A percentile compares a stretch with the other conserved stretches of the same genome.
Conservation (phyloP, 345 rosid genomes). For the Gynandropsis gynandra region DNA sequence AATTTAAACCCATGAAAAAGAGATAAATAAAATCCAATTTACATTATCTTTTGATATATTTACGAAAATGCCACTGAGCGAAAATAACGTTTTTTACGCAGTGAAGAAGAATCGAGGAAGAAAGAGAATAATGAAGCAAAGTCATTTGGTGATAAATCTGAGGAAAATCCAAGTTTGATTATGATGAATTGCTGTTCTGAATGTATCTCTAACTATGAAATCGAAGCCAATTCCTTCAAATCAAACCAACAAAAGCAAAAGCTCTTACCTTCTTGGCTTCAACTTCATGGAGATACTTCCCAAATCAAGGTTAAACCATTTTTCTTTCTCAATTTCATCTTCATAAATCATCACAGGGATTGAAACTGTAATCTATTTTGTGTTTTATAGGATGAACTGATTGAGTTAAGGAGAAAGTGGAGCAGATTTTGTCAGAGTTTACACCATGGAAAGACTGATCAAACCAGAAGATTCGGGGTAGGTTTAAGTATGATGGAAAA, state of each 20-base stretch:
- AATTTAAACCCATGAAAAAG: no score
- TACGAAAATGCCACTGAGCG: constrained; percentile 10
- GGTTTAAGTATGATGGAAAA: constrained; percentile 14
- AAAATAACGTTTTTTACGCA: constrained; percentile 27
- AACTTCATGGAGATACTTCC: constrained; percentile 28
- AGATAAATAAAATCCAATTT: no score
- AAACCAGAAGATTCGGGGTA: constrained; percentile 14
- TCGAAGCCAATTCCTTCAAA: constrained; percentile 50
- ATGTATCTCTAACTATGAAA: constrained; percentile 59
- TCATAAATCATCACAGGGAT: neutral
- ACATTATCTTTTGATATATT: constrained; percentile 12
- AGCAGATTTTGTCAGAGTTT: constrained; percentile 47
- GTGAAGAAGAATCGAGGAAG: constrained; percentile 46
- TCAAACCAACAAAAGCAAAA: constrained; percentile 43
- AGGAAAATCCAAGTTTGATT: constrained; percentile 33
- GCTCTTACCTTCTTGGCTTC: constrained; percentile 64
- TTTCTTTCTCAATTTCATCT: neutral
- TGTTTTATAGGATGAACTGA: constrained; percentile 47
- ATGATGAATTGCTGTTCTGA: constrained; percentile 53
- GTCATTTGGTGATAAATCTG: constrained; percentile 38
- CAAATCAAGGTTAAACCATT: constrained; percentile 39
- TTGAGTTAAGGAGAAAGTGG: constrained; percentile 64
- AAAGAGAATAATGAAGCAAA: constrained; percentile 33
- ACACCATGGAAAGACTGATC: constrained; percentile 33
- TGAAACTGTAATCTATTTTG: neutral